These are phyloP conservation scores for Trapa incisa DNA, from an alignment of 345 rosid species.

Conservation along the genomic window DNA sequence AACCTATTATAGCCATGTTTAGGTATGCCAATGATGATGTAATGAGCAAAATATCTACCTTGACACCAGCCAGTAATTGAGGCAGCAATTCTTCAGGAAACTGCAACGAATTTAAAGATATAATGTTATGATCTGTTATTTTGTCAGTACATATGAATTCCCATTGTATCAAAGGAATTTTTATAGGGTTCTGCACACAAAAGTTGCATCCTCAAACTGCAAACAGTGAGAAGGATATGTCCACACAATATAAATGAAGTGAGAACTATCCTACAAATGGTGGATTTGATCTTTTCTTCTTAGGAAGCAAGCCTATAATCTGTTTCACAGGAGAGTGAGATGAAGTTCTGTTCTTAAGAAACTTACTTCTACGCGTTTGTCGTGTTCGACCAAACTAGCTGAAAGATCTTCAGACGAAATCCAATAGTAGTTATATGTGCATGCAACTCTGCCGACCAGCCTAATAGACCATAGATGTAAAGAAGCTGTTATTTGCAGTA, in stretches of 20 bases:
- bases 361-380: constrained; percentile 27
- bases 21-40: neutral
- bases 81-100: constrained; percentile 51
- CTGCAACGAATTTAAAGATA: constrained; percentile 23
- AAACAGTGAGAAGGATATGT: too few species aligned
- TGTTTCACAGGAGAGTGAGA: neutral
- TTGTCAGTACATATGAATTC: too few species aligned
- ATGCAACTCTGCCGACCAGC: constrained; percentile 42
- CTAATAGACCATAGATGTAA: constrained; percentile 16
- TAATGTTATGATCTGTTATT: neutral
- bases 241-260: too few species aligned
- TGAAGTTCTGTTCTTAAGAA: neutral
- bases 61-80: constrained; percentile 46
- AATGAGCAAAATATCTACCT: constrained; percentile 28
- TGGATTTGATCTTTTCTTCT: too few species aligned
- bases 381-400: constrained; percentile 8
- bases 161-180: too few species aligned
- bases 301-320: too few species aligned
- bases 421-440: constrained; percentile 34
- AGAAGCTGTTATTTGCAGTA: too few species aligned
- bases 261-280: too few species aligned
- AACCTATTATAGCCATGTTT: neutral
- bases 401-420: constrained; percentile 23
- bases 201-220: too few species aligned
- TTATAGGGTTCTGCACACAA: too few species aligned